Conservation (phyloP, 805 yeast species). For the Candida glaebosa region DNA sequence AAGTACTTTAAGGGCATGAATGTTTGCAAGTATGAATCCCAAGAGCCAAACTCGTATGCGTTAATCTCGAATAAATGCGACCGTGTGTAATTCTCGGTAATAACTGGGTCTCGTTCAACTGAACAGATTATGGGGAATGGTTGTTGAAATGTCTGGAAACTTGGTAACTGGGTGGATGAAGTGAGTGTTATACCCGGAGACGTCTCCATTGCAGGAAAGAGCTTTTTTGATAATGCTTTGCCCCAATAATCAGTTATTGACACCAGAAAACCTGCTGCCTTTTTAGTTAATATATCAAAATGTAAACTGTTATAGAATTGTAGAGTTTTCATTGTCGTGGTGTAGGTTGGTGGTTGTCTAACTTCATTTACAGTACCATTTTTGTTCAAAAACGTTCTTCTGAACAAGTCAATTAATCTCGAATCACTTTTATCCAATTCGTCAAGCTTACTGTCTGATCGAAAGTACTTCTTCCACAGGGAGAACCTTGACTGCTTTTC, state of each 20-base stretch:
- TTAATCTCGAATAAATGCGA: slow-evolving; percentile 56
- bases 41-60: slow-evolving; percentile 67
- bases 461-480: not conserved
- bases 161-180: slow-evolving; percentile 29
- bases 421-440: not conserved
- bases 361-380: not conserved
- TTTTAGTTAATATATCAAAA: slow-evolving; percentile 50
- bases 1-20: slow-evolving; percentile 51
- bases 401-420: slow-evolving; percentile 10
- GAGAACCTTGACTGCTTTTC: not conserved
- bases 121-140: slow-evolving; percentile 51
- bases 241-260: slow-evolving; percentile 73
- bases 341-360: not conserved
- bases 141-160: slow-evolving; percentile 36
- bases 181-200: slow-evolving; percentile 38
- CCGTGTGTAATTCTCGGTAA: slow-evolving; percentile 14
- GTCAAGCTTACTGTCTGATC: not conserved
- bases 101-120: slow-evolving; percentile 32
- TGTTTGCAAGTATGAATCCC: slow-evolving; percentile 48
- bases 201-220: slow-evolving; percentile 36
- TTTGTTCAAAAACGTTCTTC: not conserved
- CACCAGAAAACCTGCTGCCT: slow-evolving; percentile 48
- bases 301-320: slow-evolving; percentile 53
- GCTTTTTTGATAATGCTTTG: slow-evolving; percentile 49
- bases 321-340: slow-evolving; percentile 23